Evolutionary conservation across 169 alveolate genomes (phyloP), one percentile per base, ranked within the genome.

Genomic region (Eimeria sp.): DNA sequence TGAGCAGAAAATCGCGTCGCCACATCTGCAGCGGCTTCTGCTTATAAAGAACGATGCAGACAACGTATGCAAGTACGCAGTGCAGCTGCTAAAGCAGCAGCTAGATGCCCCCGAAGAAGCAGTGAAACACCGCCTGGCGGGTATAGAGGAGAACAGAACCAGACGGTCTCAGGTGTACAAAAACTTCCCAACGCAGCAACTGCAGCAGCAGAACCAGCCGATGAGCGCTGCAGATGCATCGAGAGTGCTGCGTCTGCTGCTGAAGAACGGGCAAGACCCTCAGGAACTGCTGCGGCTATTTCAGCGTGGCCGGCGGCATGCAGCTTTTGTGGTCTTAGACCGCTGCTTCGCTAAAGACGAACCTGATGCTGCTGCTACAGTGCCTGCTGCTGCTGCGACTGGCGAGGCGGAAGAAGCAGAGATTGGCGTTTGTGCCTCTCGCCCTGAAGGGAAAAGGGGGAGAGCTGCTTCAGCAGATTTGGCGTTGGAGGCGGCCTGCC

Each of bases 401-500:
- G 73, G 30, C 7, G 80, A 18, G n/a, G 51, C 10, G 67, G 72
- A 45, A 14, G 87, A 51, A 0, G 91, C 47, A 11, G 73, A 2
- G 91, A 51, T n/a, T 20, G 83, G 51, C 13, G 78, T 57, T 45
- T 11, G 25, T 5, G 4, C 47, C 14, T 75, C 58, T 61, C 54
- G 20, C 3, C 14, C 16, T 4, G 93, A 10, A 58, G 82, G 54
- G 5, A 63, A 63, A 22, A 63, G 16, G 0, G 93, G 10, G 63
- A 43, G 67, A 34, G 49, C 92, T 9, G 67, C 18, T 34, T 6
- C 67, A 13, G 49, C 95, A 2, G 80, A 30, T 40, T 63, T 49
- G 30, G 54, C 58, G 86, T 57, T 92, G 54, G 95, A 92, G n/a
- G 92, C 30, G 6, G 95, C 95, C 5, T 92, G 95, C 95, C 76